phyloP scores from a whole-genome alignment of 2,329 filamentous ascomycete species.

The Colletotrichum sp. region DNA sequence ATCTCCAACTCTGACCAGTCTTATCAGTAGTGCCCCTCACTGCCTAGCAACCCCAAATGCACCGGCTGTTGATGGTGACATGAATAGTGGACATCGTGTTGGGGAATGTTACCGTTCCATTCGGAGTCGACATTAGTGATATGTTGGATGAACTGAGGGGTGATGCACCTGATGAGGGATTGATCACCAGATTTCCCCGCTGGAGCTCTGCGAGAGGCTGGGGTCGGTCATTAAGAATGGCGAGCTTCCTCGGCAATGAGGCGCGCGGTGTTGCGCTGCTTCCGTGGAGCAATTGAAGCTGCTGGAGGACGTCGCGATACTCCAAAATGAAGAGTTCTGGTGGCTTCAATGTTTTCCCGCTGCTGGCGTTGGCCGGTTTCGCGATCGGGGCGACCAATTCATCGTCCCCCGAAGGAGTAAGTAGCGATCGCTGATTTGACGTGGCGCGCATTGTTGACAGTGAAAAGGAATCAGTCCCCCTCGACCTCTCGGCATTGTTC shows the following conservation, averaged over 20 bases:
- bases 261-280: not conserved
- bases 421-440: not conserved
- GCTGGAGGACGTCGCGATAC: not conserved
- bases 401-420: not conserved
- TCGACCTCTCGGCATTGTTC: conserved; percentile 26
- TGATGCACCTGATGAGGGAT: not conserved
- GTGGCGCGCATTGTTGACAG: not conserved
- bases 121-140: not conserved
- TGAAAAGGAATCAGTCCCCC: not conserved
- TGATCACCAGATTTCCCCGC: not conserved
- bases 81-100: conserved; percentile 16
- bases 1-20: not conserved
- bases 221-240: not conserved
- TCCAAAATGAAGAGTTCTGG: not conserved
- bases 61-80: conserved; percentile 1
- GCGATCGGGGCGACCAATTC: not conserved
- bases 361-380: not conserved
- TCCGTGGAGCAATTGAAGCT: not conserved
- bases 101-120: conserved; percentile 17
- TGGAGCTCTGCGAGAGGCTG: not conserved
- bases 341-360: not conserved
- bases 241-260: not conserved
- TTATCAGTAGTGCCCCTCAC: conserved; percentile 15
- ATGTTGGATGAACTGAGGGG: conserved; percentile 2
- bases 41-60: not conserved